Percentiles rank a stretch among this genome's conserved stretches.
Conservation (phyloP, 306 rosid species). For the Rosa multiflora region DNA sequence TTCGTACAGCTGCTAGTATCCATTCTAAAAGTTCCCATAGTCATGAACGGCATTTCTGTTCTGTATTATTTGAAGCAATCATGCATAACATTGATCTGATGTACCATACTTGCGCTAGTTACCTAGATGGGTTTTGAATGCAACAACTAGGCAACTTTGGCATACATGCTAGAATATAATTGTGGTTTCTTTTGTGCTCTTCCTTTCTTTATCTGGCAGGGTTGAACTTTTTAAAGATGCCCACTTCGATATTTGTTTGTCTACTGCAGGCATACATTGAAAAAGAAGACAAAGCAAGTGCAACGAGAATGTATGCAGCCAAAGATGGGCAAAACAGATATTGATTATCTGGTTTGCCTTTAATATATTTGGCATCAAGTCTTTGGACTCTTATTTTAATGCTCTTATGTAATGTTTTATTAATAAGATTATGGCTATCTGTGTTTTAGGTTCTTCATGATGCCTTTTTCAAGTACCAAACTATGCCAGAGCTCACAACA, state of each 20-base stretch:
- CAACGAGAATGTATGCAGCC: constrained; percentile 99
- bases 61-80: too few species aligned
- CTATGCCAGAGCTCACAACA: constrained; percentile 90
- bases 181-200: not conserved
- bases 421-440: constrained; percentile 14
- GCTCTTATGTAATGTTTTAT: constrained; percentile 21
- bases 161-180: not conserved
- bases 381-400: not conserved
- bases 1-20: too few species aligned
- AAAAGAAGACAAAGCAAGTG: constrained; percentile 97
- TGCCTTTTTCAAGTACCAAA: constrained; percentile 96
- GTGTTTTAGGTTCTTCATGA: constrained; percentile 91
- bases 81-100: too few species aligned
- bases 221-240: not conserved
- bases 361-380: not conserved
- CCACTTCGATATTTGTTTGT: constrained; percentile 18
- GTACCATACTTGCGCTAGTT: too few species aligned
- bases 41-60: too few species aligned
- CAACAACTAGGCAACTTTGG: not conserved
- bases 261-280: constrained; percentile 89
- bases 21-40: too few species aligned
- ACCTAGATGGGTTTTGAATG: not conserved
- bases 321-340: constrained; percentile 99
- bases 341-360: constrained; percentile 84
- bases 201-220: not conserved